Conservation (phyloP, 2,329 filamentous ascomycete species). For the Colletotrichum salicis region DNA sequence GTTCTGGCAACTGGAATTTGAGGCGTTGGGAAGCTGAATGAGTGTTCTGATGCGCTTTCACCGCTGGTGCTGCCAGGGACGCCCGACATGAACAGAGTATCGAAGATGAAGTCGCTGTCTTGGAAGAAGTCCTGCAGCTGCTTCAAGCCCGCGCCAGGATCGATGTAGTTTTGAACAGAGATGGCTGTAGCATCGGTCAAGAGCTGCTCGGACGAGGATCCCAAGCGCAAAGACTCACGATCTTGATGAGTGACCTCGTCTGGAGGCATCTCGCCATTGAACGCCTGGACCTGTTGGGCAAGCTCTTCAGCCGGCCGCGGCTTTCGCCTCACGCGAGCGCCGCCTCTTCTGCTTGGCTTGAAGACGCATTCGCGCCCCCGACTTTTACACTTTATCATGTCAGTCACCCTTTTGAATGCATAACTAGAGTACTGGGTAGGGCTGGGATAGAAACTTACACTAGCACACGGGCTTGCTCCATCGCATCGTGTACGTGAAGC, state of each 20-base stretch:
- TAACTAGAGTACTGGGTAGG: neutral
- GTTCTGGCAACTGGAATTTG: conserved; percentile 50
- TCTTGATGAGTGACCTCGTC: conserved; percentile 43
- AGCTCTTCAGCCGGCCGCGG: conserved; percentile 25
- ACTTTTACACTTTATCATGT: conserved; percentile 47
- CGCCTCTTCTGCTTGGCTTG: conserved; percentile 55
- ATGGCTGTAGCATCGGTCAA: conserved; percentile 42
- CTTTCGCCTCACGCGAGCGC: conserved; percentile 56
- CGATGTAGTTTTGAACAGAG: conserved; percentile 53
- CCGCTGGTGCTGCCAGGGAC: conserved; percentile 35
- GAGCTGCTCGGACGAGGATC: neutral
- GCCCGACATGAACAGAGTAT: conserved; percentile 51
- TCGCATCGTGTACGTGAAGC: conserved; percentile 59
- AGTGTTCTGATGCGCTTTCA: conserved; percentile 35
- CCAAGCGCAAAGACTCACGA: conserved; percentile 39
- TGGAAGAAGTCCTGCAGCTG: conserved; percentile 56
- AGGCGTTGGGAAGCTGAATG: conserved; percentile 20
- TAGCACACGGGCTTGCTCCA: conserved; percentile 55
- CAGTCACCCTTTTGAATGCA: conserved; percentile 28
- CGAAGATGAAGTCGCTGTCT: conserved; percentile 61
- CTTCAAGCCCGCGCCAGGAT: conserved; percentile 59
- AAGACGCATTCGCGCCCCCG: conserved; percentile 55
- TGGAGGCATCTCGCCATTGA: conserved; percentile 41
- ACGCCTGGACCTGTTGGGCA: conserved; percentile 40
- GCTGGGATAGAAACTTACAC: conserved; percentile 45